These are phyloP conservation scores for Phytopythium cucurbitacearum DNA, from an alignment of 352 stramenopile species.

Conservation along the genomic window DNA sequence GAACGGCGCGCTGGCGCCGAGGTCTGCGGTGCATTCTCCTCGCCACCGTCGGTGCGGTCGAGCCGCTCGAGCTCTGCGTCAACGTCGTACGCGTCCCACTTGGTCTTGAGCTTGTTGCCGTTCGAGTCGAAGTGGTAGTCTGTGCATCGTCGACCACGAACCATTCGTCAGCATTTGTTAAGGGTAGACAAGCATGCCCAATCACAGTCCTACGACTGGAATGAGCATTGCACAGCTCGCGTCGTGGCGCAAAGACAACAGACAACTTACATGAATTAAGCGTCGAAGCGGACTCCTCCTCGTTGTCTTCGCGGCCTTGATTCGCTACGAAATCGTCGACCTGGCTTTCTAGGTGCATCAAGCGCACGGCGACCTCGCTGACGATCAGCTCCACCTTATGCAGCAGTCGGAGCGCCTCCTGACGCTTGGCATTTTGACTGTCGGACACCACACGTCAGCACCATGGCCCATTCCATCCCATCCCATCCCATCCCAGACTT, in stretches of 20 bases:
- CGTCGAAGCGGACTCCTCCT: slow-evolving; percentile 24
- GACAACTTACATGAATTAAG: slow-evolving; percentile 63
- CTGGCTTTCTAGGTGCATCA: slow-evolving; percentile 65
- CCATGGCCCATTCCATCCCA: too few species aligned
- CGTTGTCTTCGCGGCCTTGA: slow-evolving; percentile 27
- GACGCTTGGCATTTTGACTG: slow-evolving; percentile 32
- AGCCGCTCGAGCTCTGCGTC: slow-evolving; percentile 71
- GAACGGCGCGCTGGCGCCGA: slow-evolving; percentile 2
- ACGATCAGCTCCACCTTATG: slow-evolving; percentile 71
- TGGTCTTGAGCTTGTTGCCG: slow-evolving; percentile 85
- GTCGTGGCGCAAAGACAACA: background rate
- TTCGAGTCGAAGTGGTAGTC: slow-evolving; percentile 86
- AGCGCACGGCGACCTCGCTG: slow-evolving; percentile 50
- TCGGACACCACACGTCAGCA: too few species aligned
- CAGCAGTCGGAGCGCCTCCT: slow-evolving; percentile 60
- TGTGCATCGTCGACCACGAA: slow-evolving; percentile 8
- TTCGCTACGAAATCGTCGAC: slow-evolving; percentile 54
- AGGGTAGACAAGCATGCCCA: too few species aligned
- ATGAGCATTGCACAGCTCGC: background rate
- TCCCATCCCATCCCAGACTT: too few species aligned
- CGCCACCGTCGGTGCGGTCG: slow-evolving; percentile 41
- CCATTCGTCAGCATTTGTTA: too few species aligned
- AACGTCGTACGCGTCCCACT: slow-evolving; percentile 81
- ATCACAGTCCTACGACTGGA: too few species aligned
- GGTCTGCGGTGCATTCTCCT: background rate